Conservation (phyloP, 2,329 filamentous ascomycete genomes). For the Venturia oleaginea region DNA sequence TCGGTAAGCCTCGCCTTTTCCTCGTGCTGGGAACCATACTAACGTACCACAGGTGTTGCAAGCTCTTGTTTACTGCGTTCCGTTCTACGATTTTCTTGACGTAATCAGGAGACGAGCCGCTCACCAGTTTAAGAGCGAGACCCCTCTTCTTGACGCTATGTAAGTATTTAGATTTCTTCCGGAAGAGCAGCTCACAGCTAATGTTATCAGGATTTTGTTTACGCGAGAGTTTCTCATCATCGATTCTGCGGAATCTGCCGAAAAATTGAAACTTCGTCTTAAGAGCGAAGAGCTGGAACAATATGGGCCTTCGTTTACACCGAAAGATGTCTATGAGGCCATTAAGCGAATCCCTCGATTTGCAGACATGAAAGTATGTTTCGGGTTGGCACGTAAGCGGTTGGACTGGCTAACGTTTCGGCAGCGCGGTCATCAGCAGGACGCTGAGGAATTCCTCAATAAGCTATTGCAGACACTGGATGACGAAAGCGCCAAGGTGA, state of each 20-base stretch:
- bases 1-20: slow-evolving; percentile 58
- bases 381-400: slow-evolving; percentile 17
- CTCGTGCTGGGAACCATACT: slow-evolving; percentile 15
- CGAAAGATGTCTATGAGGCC: slow-evolving; percentile 91
- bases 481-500: slow-evolving; percentile 77
- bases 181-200: slow-evolving; percentile 16
- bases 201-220: slow-evolving; percentile 69
- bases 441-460: slow-evolving; percentile 93
- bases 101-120: slow-evolving; percentile 73
- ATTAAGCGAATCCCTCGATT: slow-evolving; percentile 82
- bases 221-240: slow-evolving; percentile 86
- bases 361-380: slow-evolving; percentile 75
- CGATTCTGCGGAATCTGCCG: slow-evolving; percentile 64
- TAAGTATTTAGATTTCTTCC: slow-evolving; percentile 37
- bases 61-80: slow-evolving; percentile 85
- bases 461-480: slow-evolving; percentile 88
- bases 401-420: slow-evolving; percentile 16
- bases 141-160: slow-evolving; percentile 89
- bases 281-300: slow-evolving; percentile 80
- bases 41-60: slow-evolving; percentile 67
- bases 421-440: slow-evolving; percentile 88
- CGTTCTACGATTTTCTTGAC: slow-evolving; percentile 90
- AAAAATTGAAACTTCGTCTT: slow-evolving; percentile 63
- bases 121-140: slow-evolving; percentile 91
- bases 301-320: slow-evolving; percentile 83